These are phyloP conservation scores for Eucalyptus shirleyi DNA, from an alignment of 345 rosid species.

Conservation along the genomic window DNA sequence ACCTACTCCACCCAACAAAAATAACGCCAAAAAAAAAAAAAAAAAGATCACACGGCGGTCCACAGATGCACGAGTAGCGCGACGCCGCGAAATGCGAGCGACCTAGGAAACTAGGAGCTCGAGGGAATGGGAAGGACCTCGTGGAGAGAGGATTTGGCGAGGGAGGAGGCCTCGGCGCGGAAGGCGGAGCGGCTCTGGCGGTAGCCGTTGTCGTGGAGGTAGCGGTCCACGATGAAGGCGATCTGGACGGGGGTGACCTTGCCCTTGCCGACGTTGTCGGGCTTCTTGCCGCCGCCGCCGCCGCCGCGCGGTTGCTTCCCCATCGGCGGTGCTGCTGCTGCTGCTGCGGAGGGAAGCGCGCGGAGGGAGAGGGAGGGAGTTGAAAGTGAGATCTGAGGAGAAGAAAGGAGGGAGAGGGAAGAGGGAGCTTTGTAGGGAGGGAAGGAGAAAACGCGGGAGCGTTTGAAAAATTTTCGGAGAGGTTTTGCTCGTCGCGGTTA, in stretches of 20 bases:
- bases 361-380: not conserved
- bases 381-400: not conserved
- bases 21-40: not conserved
- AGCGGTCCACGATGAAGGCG: constrained; percentile 79
- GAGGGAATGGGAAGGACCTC: constrained; percentile 14
- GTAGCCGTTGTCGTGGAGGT: constrained; percentile 62
- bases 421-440: not conserved
- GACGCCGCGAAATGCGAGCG: too few relatives aligned
- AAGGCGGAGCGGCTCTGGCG: constrained; percentile 39
- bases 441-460: not conserved
- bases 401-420: not conserved
- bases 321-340: constrained; percentile 9
- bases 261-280: constrained; percentile 38
- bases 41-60: too few relatives aligned
- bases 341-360: not conserved
- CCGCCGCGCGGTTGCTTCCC: constrained; percentile 26
- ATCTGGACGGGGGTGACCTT: constrained; percentile 65
- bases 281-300: constrained; percentile 2
- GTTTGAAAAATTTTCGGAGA: not conserved
- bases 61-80: not conserved
- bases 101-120: not conserved
- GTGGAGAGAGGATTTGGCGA: constrained; percentile 51
- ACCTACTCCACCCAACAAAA: constrained; percentile 16
- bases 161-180: constrained; percentile 59
- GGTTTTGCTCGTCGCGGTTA: not conserved